phyloP scores from a whole-genome alignment of 441 rosid species.

The Aleurites moluccanus region DNA sequence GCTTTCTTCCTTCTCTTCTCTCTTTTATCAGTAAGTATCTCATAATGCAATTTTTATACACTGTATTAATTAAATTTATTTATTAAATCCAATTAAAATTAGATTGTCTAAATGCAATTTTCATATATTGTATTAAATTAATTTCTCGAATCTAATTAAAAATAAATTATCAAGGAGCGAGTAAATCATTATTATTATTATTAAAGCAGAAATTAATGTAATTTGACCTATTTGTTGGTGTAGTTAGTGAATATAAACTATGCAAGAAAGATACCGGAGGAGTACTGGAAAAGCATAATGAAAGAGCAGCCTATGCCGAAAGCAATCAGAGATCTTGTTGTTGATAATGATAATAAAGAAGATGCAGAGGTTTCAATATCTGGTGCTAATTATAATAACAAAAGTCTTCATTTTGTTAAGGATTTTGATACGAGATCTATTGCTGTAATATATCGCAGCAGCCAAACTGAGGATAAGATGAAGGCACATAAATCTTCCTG shows the following conservation, averaged over 20 bases:
- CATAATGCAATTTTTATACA: no score
- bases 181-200: no score
- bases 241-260: slow-evolving; percentile 25
- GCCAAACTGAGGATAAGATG: slow-evolving; percentile 10
- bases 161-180: no score
- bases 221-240: not conserved
- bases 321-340: slow-evolving; percentile 22
- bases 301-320: slow-evolving; percentile 33
- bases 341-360: slow-evolving; percentile 1
- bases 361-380: not conserved
- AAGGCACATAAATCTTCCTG: slow-evolving; percentile 1
- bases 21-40: slow-evolving; percentile 36
- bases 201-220: no score
- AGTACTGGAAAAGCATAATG: slow-evolving; percentile 38
- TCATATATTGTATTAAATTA: no score
- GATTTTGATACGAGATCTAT: slow-evolving; percentile 28
- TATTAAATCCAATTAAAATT: not conserved
- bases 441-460: slow-evolving; percentile 32
- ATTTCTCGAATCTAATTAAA: no score
- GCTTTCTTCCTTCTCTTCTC: slow-evolving; percentile 23
- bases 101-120: no score
- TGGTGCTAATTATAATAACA: not conserved
- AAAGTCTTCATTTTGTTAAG: slow-evolving; percentile 20
- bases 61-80: no score
- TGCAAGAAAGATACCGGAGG: slow-evolving; percentile 35